Evolutionary conservation across 169 alveolate genomes (phyloP), one percentile per base, ranked within the genome.

Genomic region (Eimeria mitis): DNA sequence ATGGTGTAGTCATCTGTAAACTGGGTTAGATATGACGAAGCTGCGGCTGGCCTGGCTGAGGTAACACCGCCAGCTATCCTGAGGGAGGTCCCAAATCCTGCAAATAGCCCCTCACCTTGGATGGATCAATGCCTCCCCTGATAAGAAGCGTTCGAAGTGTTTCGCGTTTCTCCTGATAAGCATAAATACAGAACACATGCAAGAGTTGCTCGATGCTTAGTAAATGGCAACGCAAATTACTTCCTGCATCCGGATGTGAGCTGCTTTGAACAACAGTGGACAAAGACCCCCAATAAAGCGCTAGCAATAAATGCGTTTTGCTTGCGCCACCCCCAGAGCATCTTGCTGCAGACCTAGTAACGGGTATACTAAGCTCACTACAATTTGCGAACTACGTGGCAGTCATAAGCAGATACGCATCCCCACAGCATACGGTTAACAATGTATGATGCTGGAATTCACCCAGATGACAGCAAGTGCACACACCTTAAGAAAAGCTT

Each of bases 51-150:
- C 56, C 14, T 40, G 56, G 54, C 11, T 16, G 54, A 40, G 54
- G 81, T 16, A 37, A 14, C 81, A 71, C 16, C 23, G 13, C 0
- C 44, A 68, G 76, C 0, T n/a, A 9, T 68, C 47, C 49, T 0
- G 47, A 63, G 73, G 73, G 49, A 34, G 54, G 28, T 76, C 8
- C 3, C 21, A 73, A 13, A 16, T 6, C 28, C 23, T 25, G 28
- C 47, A 47, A 47, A n/a, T 9, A 28, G 68, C 31, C 90, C n/a
- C 90, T 23, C 34, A 83, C 90, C 76, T 83, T 49, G 59, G 76
- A 16, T 11, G 90, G 90, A 40, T 83, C 90, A 61, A 83, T 40
- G 54, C 90, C 90, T 83, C 76, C 90, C 56, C 68, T 75, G 34
- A 49, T 34, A 34, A 83, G 76, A 23, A 83, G 90, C 52, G 73